Base-by-base conservation (phyloP, 306 rosid genomes). In the Glycine tomentella region DNA sequence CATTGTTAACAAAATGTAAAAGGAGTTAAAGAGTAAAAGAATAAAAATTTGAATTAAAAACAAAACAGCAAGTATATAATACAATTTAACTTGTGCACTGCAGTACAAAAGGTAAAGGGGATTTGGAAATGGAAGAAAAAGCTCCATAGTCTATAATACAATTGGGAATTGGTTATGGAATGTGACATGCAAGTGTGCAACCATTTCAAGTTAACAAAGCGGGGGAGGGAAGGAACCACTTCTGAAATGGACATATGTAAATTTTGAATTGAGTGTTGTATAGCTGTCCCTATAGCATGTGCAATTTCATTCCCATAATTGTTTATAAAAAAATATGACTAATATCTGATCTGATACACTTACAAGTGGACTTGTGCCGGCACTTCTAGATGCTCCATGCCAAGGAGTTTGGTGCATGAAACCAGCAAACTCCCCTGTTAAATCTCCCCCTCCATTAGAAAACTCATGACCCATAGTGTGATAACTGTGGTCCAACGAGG, bases 301-400 rank as follows among this genome's bases (percentile, higher is more conserved):
- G 79, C 76, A 65, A 76, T 33, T 77, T 71, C 45, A 9, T 33
- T 44, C 16, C 4, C 45, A 72, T 62, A 45, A 67, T 50, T 69
- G 0, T 36, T 59, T 14, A 20, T 20, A 44, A 79, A 0, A 49
- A 25, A 52, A 71, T 13, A 58, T 53, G 72, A 3, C 3, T 40
- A 73, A 53, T 40, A 76, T 59, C 3, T 36, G 79, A 9, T 42
- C 51, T 46, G 51, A 34, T 68, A 80, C 49, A 84, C 91, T 86
- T 87, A 95, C 99, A n/a, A 65, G 77, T 77, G 96, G 96, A 82
- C 96, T 95, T 69, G 86, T 71, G 57, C 87, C 87, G 84, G 97
- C 85, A 79, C 97, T 93, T 86, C 83, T 80, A 34, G 97, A 88
- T 46, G 80, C 67, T 81, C 87, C 86, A 61, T 62, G 78, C 72